Percentiles rank a stretch among this genome's conserved stretches.
Evolutionary conservation across 345 rosid species (phyloP).

Genomic region (Eucalyptus urophylla): DNA sequence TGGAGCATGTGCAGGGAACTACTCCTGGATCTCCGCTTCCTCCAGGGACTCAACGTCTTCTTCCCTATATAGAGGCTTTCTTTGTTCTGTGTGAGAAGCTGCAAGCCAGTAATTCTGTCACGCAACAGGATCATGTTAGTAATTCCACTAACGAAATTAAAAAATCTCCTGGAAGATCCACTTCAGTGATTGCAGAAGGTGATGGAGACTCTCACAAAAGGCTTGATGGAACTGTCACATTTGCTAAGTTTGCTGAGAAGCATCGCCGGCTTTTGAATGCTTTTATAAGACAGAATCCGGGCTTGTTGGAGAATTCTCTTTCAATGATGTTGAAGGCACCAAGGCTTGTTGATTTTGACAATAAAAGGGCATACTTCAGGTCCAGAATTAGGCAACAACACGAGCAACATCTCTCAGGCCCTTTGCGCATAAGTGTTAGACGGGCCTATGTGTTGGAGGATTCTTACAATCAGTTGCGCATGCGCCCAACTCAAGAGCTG

Average conservation of each 20-base stretch:
- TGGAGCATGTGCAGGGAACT: constrained; percentile 51
- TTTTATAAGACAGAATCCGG: constrained; percentile 80
- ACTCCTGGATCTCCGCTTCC: constrained; percentile 67
- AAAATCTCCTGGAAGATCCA: constrained; percentile 51
- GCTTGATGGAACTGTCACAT: constrained; percentile 65
- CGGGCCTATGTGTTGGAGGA: constrained; percentile 95
- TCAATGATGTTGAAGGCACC: constrained; percentile 94
- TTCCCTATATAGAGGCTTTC: constrained; percentile 94
- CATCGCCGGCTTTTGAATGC: constrained; percentile 89
- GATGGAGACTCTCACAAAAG: constrained; percentile 54
- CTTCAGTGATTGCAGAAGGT: constrained; percentile 15
- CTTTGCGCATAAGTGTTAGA: constrained; percentile 79
- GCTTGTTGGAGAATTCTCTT: constrained; percentile 81
- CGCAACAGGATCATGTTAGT: constrained; percentile 62
- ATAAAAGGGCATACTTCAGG: constrained; percentile 88
- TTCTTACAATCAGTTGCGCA: constrained; percentile 91
- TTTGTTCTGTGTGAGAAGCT: constrained; percentile 90
- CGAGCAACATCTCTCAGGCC: constrained; percentile 84
- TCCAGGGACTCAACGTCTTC: constrained; percentile 89
- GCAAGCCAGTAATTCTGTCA: constrained; percentile 34
- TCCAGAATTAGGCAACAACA: constrained; percentile 89
- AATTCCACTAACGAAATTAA: constrained; percentile 78
- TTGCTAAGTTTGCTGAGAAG: constrained; percentile 86
- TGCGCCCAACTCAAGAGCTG: constrained; percentile 83
- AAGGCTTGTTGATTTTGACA: constrained; percentile 85